phyloP scores from a whole-genome alignment of 176 grass and related monocot genomes.

The Carex littledalei region DNA sequence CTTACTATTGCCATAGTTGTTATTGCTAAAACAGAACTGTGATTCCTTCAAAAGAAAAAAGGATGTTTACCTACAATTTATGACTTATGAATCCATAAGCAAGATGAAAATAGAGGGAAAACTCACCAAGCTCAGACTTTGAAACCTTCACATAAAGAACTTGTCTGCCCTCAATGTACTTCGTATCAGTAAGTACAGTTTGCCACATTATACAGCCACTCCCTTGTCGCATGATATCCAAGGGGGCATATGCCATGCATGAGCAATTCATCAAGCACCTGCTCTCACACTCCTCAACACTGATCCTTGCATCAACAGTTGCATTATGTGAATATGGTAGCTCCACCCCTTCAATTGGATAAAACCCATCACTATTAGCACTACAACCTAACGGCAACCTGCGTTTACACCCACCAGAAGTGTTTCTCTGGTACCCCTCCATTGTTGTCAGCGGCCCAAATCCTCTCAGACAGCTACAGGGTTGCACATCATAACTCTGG shows the following conservation, averaged over 20 bases:
- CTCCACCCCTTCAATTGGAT: constrained; percentile 20
- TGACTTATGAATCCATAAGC: not conserved
- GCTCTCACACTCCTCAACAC: too few relatives aligned
- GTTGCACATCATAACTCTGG: not conserved
- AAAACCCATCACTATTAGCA: constrained; percentile 29
- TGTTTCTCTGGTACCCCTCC: constrained; percentile 46
- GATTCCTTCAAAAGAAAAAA: too few relatives aligned
- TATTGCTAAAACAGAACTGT: too few relatives aligned
- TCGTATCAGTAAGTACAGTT: too few relatives aligned
- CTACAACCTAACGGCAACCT: not conserved
- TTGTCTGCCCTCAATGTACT: too few relatives aligned
- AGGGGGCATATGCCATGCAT: too few relatives aligned
- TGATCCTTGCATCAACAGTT: not conserved
- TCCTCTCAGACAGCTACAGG: constrained; percentile 36
- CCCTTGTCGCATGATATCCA: too few relatives aligned
- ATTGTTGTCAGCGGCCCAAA: constrained; percentile 8
- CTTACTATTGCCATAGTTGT: too few relatives aligned
- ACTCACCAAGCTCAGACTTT: too few relatives aligned
- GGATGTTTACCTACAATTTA: not conserved
- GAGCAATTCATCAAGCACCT: too few relatives aligned
- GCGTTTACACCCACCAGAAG: constrained; percentile 31
- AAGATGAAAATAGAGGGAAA: not conserved
- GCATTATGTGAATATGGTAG: constrained; percentile 34
- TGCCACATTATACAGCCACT: too few relatives aligned
- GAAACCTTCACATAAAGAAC: too few relatives aligned